Evolutionary conservation across 371 early-diverging fungal species (phyloP), one percentile per base, ranked within the genome.

Genomic region (Lichtheimia corymbifera): DNA sequence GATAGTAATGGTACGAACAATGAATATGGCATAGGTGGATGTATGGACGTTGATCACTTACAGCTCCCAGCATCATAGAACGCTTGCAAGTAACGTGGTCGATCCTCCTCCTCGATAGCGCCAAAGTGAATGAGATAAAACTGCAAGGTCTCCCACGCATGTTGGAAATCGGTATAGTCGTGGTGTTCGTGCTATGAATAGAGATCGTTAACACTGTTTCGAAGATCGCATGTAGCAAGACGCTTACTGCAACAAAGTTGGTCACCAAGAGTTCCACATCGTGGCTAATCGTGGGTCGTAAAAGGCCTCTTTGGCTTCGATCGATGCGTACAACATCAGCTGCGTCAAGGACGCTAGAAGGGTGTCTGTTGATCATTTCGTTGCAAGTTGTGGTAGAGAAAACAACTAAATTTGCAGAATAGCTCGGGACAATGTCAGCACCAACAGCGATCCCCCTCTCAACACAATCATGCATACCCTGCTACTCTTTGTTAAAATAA

Each of bases 1-100:
- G 2, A 35, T 6, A 35, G 35, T 9, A 35, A 9, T 22, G 44
- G 44, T 5, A 47, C 1, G 47, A 47, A 47, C 22, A 47, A 47
- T n/a, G 22, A 47, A 47, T 47, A 35, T 35, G 6, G 11, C 35
- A 35, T 35, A 35, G 35, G 9, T 35, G 11, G 9, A 2, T 6
- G 9, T 2, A 35, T 35, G 22, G 1, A 22, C 35, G 2, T 35
- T 17, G 40, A 18, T 12, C 20, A 28, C 47, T 52, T 52, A 59
- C 60, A 50, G 13, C 52, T 43, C 24, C 40, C 20, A 0, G 28
- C 41, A 18, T 59, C 44, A 42, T 59, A 59, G n/a, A 52, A 52
- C 5, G 24, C 60, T 59, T 59, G 60, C 53, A 59, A 41, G 42
- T 51, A 52, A 13, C 20, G 22, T 15, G 51, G 60, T 9, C 60